Evolutionary conservation across 495 filamentous ascomycete genomes (phyloP).

Genomic region (Geoglossum glabrum): DNA sequence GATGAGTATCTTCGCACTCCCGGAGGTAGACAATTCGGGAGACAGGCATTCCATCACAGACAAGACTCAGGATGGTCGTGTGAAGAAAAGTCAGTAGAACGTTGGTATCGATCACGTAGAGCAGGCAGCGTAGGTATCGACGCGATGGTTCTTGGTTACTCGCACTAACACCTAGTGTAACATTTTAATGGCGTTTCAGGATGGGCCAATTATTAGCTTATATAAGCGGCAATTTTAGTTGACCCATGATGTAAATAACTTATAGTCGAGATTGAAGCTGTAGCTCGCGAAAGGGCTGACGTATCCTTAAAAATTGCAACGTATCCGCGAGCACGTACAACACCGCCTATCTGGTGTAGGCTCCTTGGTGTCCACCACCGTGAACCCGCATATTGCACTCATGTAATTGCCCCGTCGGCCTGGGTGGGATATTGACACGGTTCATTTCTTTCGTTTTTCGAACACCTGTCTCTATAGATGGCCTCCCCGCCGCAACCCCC

Average conservation of each 20-base stretch:
- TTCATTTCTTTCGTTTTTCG: neutral
- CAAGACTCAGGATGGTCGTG: slow-evolving; percentile 12
- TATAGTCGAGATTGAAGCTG: neutral
- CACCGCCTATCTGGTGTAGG: neutral
- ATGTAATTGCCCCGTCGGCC: neutral
- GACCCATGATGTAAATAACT: neutral
- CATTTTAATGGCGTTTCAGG: too few relatives aligned
- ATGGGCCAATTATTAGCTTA: too few relatives aligned
- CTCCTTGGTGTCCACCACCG: neutral
- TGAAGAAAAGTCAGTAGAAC: neutral
- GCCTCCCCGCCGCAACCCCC: neutral
- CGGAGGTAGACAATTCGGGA: slow-evolving; percentile 43
- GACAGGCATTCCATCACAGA: slow-evolving; percentile 4
- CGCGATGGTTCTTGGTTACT: neutral
- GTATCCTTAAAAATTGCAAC: neutral
- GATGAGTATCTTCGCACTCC: slow-evolving; percentile 55
- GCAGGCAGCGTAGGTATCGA: neutral
- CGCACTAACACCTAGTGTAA: too few relatives aligned
- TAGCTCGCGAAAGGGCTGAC: neutral
- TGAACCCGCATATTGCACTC: neutral
- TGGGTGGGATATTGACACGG: neutral
- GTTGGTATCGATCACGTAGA: too few relatives aligned
- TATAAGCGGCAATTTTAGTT: neutral
- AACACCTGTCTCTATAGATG: neutral
- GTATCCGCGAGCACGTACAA: neutral